A percentile compares a stretch with the other conserved stretches of the same genome.
Conservation (phyloP, 331 rosid genomes). For the Quercus lobata region DNA sequence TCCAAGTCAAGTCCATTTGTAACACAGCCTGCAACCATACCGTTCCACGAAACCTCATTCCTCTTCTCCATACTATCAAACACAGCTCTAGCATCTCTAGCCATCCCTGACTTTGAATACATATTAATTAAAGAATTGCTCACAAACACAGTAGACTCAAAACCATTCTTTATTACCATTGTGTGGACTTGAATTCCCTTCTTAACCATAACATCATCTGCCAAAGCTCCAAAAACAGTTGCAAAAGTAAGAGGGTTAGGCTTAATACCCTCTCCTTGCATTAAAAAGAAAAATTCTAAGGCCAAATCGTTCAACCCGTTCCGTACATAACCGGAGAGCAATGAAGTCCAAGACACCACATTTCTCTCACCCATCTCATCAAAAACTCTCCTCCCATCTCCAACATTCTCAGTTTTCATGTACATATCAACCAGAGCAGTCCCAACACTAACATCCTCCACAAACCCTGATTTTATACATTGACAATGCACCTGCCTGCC, state of each 20-base stretch:
- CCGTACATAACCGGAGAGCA: conserved; percentile 49
- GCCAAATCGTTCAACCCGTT: conserved; percentile 35
- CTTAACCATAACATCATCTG: conserved; percentile 28
- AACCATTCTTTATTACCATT: conserved; percentile 54
- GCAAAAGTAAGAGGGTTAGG: conserved; percentile 51
- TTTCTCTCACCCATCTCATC: conserved; percentile 57
- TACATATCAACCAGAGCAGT: conserved; percentile 72
- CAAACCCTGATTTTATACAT: conserved; percentile 49
- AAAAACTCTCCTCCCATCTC: conserved; percentile 59
- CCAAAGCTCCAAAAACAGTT: conserved; percentile 47
- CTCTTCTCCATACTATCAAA: conserved; percentile 44
- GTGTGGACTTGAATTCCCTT: conserved; percentile 54
- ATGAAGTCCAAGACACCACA: conserved; percentile 72
- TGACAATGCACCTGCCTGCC: conserved; percentile 62
- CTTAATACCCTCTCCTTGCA: conserved; percentile 40
- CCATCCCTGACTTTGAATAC: conserved; percentile 55
- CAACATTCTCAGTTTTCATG: conserved; percentile 48
- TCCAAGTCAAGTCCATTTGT: conserved; percentile 45
- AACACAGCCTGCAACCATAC: conserved; percentile 60
- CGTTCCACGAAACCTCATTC: conserved; percentile 64
- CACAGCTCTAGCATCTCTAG: conserved; percentile 46
- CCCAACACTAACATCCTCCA: conserved; percentile 48
- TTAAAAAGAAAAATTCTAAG: conserved; percentile 38
- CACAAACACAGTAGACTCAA: conserved; percentile 31
- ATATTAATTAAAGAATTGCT: conserved; percentile 58